Percentiles rank a stretch among this genome's conserved stretches.
Conservation (phyloP, 2,329 filamentous ascomycete species). For the Hirsutella thompsonii region DNA sequence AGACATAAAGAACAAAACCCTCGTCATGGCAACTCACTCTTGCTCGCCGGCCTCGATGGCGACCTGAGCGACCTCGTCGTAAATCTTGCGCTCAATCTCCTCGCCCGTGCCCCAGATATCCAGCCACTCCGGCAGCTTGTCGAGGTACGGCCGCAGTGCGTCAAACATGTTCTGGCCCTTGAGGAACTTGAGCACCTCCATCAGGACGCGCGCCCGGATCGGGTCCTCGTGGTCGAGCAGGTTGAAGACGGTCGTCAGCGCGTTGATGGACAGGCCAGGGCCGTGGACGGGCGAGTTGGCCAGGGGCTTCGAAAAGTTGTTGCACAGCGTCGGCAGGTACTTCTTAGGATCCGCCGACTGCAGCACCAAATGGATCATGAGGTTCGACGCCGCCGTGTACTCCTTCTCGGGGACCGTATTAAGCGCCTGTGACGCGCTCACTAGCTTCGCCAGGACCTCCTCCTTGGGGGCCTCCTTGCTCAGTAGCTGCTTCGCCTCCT, state of each 20-base stretch:
- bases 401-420: constrained; percentile 91
- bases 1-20: not conserved
- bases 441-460: constrained; percentile 79
- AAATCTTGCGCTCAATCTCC: constrained; percentile 75
- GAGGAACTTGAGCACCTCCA: constrained; percentile 77
- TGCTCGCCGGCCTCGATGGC: constrained; percentile 68
- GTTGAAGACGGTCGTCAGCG: constrained; percentile 95
- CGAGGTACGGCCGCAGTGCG: constrained; percentile 68
- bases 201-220: constrained; percentile 79
- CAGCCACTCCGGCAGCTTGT: constrained; percentile 73
- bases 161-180: constrained; percentile 67
- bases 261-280: constrained; percentile 72
- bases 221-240: constrained; percentile 65
- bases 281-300: constrained; percentile 77
- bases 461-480: constrained; percentile 59
- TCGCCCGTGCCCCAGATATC: constrained; percentile 69
- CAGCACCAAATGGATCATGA: constrained; percentile 84
- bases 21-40: constrained; percentile 38
- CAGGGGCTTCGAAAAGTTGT: constrained; percentile 78
- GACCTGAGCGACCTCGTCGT: constrained; percentile 68
- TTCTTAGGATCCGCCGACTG: constrained; percentile 76
- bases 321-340: constrained; percentile 79
- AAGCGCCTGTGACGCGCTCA: constrained; percentile 63
- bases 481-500: constrained; percentile 65
- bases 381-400: constrained; percentile 91